Conservation (phyloP, 208 protist genomes). For the Trichomonas vaginalis region DNA sequence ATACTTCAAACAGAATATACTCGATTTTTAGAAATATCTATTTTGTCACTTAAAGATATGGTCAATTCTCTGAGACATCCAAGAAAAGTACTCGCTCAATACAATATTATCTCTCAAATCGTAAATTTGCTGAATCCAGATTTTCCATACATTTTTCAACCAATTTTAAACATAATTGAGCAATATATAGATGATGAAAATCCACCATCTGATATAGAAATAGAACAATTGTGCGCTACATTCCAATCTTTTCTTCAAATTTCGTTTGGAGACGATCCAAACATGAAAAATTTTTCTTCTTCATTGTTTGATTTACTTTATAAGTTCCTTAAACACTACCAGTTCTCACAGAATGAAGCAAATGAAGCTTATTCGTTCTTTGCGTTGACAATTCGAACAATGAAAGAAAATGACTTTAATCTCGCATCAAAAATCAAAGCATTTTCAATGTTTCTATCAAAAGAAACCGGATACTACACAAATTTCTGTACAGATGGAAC, state of each 20-base stretch:
- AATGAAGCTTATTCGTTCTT: neutral
- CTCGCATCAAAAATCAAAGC: neutral
- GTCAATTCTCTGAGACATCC: neutral
- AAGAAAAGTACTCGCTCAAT: neutral
- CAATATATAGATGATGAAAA: neutral
- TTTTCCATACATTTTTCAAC: neutral
- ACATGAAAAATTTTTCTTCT: neutral
- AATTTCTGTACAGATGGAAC: neutral
- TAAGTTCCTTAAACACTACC: neutral
- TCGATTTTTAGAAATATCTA: neutral
- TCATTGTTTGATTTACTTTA: neutral
- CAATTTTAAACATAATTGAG: neutral
- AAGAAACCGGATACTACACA: neutral
- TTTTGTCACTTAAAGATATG: neutral
- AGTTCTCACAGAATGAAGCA: neutral
- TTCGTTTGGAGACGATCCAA: neutral
- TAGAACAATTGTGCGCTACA: neutral
- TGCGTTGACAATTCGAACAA: neutral
- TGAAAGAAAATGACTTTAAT: neutral
- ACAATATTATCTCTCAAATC: neutral
- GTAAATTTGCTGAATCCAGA: neutral
- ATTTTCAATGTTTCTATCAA: neutral
- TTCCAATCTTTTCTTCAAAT: neutral
- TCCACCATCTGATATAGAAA: neutral
- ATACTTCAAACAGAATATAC: neutral